Evolutionary conservation across 305 asterid genomes (phyloP), one percentile per base, ranked within the genome.

Genomic region (Euphrasia arctica): DNA sequence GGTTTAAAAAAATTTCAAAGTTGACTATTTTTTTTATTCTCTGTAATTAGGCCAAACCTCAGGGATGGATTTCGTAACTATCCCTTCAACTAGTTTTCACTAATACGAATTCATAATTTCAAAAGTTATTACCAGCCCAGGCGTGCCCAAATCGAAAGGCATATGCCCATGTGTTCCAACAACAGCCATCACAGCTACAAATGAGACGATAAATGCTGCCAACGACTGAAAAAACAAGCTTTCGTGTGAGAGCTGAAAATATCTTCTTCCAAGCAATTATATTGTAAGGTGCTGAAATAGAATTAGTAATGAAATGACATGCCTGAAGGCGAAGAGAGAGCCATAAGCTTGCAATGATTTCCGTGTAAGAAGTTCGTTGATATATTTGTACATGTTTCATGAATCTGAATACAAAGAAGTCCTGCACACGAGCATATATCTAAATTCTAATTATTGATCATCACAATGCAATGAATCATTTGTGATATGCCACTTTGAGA

Each of bases 261-360:
- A 27, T 50, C 15, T 12, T 50, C 15, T 12, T 18, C 5, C 1
- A 15, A 28, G 52, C 28, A 54, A 43, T 14, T 58, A 49, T 43
- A 66, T 48, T 49, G 28, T 51, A 22, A 58, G 60, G 28, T 58
- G 55, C 2, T 41, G 9, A 43, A 43, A 47, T 47, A 13, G 52
- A 47, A 47, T 12, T 25, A 54, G 4, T 10, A 11, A 57, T 31
- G 27, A 57, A 57, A 51, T 57, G 4, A 55, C 52, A 43, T 78
- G 89, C 98, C 94, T 92, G 97, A 86, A 93, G 97, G 60, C 96
- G 98, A 75, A 89, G 83, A 64, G 98, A 92, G 66, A 92, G 98
- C 98, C 98, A 92, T 62, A 87, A 80, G 74, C 97, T 90, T 51
- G 99, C 99, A 51, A 80, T 73, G 72, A 82, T 77, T 80, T 93